A percentile compares a stretch with the other conserved stretches of the same genome.
Evolutionary conservation across 768 basidiomycete species (phyloP).

Genomic region (Agaricus subrufescens): DNA sequence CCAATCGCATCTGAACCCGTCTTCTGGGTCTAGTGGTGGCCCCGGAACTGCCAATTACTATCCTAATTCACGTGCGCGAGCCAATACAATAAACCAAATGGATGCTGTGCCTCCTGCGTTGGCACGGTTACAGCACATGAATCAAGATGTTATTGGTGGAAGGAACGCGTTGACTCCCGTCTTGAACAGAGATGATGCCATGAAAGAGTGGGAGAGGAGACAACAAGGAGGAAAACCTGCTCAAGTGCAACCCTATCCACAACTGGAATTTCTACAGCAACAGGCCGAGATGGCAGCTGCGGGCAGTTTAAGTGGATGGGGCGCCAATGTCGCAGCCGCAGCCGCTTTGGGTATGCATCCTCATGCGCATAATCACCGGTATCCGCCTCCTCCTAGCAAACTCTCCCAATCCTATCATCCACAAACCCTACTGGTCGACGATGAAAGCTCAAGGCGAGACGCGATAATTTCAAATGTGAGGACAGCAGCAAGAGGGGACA

Average conservation of each 20-base stretch:
- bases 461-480: constrained; percentile 81
- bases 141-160: constrained; percentile 71
- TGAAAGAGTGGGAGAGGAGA: constrained; percentile 93
- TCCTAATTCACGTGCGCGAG: constrained; percentile 65
- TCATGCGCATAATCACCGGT: constrained; percentile 46
- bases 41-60: constrained; percentile 62
- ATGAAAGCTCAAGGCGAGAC: constrained; percentile 55
- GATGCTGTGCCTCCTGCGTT: constrained; percentile 91
- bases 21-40: constrained; percentile 7
- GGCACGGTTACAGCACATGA: constrained; percentile 85
- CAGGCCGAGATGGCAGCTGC: constrained; percentile 81
- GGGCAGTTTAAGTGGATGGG: constrained; percentile 28
- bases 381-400: constrained; percentile 61
- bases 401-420: constrained; percentile 65
- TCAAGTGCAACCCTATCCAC: constrained; percentile 79
- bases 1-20: neutral
- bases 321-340: constrained; percentile 4
- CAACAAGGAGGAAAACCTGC: constrained; percentile 63
- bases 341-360: constrained; percentile 24
- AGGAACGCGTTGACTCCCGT: constrained; percentile 90
- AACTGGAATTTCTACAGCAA: constrained; percentile 88
- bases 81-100: constrained; percentile 91
- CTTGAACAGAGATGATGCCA: constrained; percentile 89
- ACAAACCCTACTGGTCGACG: constrained; percentile 61
- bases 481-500: constrained; percentile 51